phyloP scores from a whole-genome alignment of 192 early-diverging fungal species.

The Backusella psychrophila region DNA sequence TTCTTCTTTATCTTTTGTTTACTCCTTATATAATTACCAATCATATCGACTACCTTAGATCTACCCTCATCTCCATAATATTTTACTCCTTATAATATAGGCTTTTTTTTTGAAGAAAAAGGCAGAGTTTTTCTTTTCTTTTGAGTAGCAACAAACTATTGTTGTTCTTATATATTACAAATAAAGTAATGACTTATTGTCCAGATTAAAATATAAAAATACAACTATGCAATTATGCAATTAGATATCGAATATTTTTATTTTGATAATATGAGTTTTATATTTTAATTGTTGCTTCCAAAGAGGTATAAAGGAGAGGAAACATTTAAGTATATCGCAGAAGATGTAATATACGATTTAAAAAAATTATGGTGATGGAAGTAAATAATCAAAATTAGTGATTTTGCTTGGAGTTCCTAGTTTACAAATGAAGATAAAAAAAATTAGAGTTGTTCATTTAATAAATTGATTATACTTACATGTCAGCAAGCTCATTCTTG shows the following conservation, averaged over 20 bases:
- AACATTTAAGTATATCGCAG: neutral
- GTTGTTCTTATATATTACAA: neutral
- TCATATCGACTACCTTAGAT: neutral
- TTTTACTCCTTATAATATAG: neutral
- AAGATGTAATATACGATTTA: neutral
- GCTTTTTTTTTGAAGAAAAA: neutral
- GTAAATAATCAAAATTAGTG: neutral
- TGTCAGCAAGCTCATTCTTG: conserved; percentile 52
- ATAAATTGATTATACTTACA: conserved; percentile 31
- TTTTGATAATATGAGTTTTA: neutral
- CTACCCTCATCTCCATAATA: neutral
- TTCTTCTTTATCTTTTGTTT: neutral
- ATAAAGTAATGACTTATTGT: neutral
- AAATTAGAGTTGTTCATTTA: neutral
- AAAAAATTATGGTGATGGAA: neutral
- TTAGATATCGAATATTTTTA: neutral
- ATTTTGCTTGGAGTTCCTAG: conserved; percentile 13
- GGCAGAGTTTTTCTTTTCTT: neutral
- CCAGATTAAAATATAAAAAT: neutral
- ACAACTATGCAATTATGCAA: neutral
- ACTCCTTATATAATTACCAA: neutral
- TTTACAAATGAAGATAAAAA: neutral
- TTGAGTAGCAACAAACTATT: neutral
- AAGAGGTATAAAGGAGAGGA: conserved; percentile 7
- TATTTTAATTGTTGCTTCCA: neutral